A percentile compares a stretch with the other conserved stretches of the same genome.
Conservation (phyloP, 108 stramenopile genomes). For the Cyclotella cryptica region DNA sequence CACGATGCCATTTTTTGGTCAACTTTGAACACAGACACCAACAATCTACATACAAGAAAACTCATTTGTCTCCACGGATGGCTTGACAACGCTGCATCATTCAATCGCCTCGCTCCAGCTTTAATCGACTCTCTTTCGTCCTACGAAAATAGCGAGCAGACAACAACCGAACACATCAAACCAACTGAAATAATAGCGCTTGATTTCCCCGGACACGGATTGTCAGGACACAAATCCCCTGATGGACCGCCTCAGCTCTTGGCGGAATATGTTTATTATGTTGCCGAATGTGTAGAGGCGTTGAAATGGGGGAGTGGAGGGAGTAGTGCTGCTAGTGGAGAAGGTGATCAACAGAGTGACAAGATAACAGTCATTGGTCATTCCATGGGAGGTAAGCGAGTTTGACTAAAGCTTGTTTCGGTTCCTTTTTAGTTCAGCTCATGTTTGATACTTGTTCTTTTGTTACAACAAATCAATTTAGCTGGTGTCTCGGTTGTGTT, state of each 20-base stretch:
- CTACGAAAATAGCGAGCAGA: not conserved
- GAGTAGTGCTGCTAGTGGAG: not conserved
- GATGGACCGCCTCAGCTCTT: slow-evolving; percentile 59
- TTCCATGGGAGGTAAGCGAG: slow-evolving; percentile 59
- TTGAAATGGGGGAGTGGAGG: slow-evolving; percentile 53
- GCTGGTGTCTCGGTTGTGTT: slow-evolving; percentile 61
- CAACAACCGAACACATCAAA: not conserved
- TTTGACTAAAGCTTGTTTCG: not conserved
- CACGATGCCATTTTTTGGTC: no score
- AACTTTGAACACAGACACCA: not conserved
- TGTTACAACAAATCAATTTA: not conserved
- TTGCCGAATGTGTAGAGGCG: slow-evolving; percentile 50
- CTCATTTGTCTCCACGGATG: slow-evolving; percentile 82
- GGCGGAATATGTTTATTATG: slow-evolving; percentile 70
- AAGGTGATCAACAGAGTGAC: not conserved
- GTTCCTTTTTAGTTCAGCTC: not conserved
- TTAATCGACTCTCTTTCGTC: slow-evolving; percentile 41
- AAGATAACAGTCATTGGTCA: slow-evolving; percentile 71
- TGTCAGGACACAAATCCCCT: slow-evolving; percentile 51
- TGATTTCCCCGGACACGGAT: slow-evolving; percentile 77
- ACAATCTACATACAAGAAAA: slow-evolving; percentile 36
- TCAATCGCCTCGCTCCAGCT: slow-evolving; percentile 67
- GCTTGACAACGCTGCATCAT: slow-evolving; percentile 83
- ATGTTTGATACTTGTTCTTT: not conserved
- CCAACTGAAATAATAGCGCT: slow-evolving; percentile 58